Evolutionary conservation across 495 filamentous ascomycete genomes (phyloP).

Genomic region (Ascobolus immersus): DNA sequence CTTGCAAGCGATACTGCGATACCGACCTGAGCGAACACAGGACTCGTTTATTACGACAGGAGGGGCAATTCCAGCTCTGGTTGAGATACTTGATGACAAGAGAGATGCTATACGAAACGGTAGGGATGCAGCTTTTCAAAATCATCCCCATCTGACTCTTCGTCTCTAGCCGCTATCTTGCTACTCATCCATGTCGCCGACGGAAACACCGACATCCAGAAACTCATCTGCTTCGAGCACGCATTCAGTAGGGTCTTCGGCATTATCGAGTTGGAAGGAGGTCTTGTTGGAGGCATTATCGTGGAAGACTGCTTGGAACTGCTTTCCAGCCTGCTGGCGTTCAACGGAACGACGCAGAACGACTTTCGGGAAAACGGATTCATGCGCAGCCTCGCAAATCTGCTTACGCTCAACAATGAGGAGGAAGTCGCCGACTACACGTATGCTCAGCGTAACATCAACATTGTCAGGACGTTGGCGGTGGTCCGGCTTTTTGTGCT

Average conservation of each 20-base stretch:
- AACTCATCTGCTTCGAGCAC: constrained; percentile 83
- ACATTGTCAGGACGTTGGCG: constrained; percentile 69
- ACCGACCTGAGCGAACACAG: constrained; percentile 79
- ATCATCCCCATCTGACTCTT: constrained; percentile 17
- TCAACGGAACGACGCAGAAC: constrained; percentile 80
- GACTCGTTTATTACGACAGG: constrained; percentile 78
- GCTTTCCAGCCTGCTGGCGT: constrained; percentile 65
- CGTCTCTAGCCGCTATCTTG: constrained; percentile 34
- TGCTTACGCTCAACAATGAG: constrained; percentile 37
- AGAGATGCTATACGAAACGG: constrained; percentile 77
- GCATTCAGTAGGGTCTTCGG: constrained; percentile 67
- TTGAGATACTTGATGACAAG: constrained; percentile 55
- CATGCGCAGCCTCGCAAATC: constrained; percentile 41
- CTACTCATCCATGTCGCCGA: constrained; percentile 44
- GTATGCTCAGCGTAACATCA: constrained; percentile 57
- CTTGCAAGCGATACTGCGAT: constrained; percentile 60
- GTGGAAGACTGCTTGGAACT: constrained; percentile 89
- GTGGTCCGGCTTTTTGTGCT: constrained; percentile 68
- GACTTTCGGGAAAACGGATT: constrained; percentile 81
- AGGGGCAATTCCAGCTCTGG: constrained; percentile 65
- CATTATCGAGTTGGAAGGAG: constrained; percentile 60
- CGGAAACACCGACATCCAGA: constrained; percentile 60
- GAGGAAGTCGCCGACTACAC: constrained; percentile 46
- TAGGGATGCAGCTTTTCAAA: constrained; percentile 18
- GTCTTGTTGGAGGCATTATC: constrained; percentile 57